Evolutionary conservation across 495 filamentous ascomycete species (phyloP), one percentile per base, ranked within the genome.

Genomic region (Venustampulla echinocandica): DNA sequence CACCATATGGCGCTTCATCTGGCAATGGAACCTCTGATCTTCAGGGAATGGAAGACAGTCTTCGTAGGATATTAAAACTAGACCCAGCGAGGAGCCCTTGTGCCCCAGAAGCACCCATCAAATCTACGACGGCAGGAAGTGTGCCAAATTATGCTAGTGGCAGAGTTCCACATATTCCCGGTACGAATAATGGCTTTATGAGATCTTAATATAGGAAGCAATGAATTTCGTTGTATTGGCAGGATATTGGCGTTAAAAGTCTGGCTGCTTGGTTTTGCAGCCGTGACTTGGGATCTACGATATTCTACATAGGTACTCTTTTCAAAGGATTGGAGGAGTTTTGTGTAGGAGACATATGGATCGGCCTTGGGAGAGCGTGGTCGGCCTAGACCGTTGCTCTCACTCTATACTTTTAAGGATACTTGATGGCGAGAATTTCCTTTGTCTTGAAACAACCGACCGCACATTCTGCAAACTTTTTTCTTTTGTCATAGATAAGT

Each of bases 41-140:
- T 42, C 35, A 58, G 36, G 52, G 63, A 3, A 71, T 74, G 63
- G 72, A 75, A 51, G 65, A 74, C 32, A 63, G 61, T 43, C 68
- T 77, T 24, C 64, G 70, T 15, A 68, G 64, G 22, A 65, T 74
- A 18, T 53, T 77, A 21, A 75, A 75, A 43, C 53, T 74, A 17
- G 67, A 67, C 22, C 39, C 55, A 17, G 21, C 42, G 32, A 33
- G 43, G 10, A 50, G 34, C 40, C 51, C 50, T 28, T 30, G 44
- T 14, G 37, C 28, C n/a, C 5, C 30, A 19, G 38, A 17, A 30
- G 1, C 18, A 23, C 18, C 22, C 11, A 23, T 49, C 42, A 47
- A 50, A 28, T 39, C 50, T 14, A 28, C 40, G 10, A 44, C 52
- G 37, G 14, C 43, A 30, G 42, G 22, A 22, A 52, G 52, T 28